These are phyloP conservation scores for Hypoxylon sp. DNA, from an alignment of 2,329 filamentous ascomycete species.

Conservation along the genomic window DNA sequence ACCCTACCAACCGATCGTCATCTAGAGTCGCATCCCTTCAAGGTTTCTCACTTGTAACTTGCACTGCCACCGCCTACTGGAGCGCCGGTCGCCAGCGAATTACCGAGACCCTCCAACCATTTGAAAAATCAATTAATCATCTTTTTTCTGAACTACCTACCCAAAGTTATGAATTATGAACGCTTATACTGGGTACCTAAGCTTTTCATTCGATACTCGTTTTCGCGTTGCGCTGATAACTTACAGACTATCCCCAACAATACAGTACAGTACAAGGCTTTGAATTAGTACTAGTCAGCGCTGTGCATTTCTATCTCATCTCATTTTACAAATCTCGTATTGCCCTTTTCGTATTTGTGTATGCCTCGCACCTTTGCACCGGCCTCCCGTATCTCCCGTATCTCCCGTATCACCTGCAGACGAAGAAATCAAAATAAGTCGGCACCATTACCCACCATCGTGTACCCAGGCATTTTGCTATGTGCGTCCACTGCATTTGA, in stretches of 20 bases:
- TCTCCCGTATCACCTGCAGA: not conserved
- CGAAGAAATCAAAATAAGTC: not conserved
- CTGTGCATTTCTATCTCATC: not conserved
- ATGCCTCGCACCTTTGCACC: not conserved
- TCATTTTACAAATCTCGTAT: not conserved
- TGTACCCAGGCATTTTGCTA: not conserved
- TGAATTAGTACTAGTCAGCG: constrained; percentile 1
- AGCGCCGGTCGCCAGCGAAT: not conserved
- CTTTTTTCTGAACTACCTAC: not conserved
- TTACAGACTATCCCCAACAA: not conserved
- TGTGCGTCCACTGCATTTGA: not conserved
- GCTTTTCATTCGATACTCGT: not conserved
- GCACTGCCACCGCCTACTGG: constrained; percentile 22
- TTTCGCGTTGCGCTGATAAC: not conserved
- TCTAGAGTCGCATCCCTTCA: not conserved
- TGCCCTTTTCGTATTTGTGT: constrained; percentile 1
- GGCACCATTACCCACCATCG: not conserved
- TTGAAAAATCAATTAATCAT: constrained; percentile 9
- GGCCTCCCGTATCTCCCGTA: not conserved
- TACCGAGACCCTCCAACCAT: not conserved
- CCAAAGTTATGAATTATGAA: constrained; percentile 3
- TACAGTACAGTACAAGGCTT: not conserved
- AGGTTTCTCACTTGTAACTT: constrained; percentile 8
- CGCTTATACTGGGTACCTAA: not conserved
- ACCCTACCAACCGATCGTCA: constrained; percentile 20